A percentile compares a stretch with the other conserved stretches of the same genome.
These are phyloP conservation scores for Fermentozyma sake DNA, from an alignment of 1,139 yeast species.

Conservation along the genomic window DNA sequence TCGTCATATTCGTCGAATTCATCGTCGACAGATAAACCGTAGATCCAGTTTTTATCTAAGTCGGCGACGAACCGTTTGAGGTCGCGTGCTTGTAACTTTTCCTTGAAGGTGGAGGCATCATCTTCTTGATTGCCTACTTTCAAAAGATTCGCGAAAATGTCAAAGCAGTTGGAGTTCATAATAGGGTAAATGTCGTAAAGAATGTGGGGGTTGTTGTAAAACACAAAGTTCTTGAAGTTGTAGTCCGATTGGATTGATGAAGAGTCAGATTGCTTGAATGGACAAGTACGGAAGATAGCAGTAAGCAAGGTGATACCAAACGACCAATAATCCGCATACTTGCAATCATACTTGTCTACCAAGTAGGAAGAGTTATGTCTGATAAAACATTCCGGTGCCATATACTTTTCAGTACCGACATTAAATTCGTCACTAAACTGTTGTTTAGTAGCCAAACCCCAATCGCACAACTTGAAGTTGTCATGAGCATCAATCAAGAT, in stretches of 20 bases:
- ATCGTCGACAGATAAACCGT: constrained; percentile 36
- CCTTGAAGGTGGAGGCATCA: constrained; percentile 20
- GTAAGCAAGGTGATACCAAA: constrained; percentile 42
- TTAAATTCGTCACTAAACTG: constrained; percentile 38
- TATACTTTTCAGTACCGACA: constrained; percentile 54
- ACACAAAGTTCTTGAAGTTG: constrained; percentile 36
- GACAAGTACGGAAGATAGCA: constrained; percentile 46
- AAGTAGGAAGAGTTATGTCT: constrained; percentile 8
- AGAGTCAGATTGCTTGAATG: constrained; percentile 27
- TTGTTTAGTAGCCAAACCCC: constrained; percentile 49
- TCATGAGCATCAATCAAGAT: constrained; percentile 38
- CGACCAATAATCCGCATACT: constrained; percentile 40
- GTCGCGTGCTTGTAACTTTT: constrained; percentile 24
- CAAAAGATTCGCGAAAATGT: constrained; percentile 30
- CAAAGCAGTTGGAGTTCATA: constrained; percentile 35
- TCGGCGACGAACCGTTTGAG: constrained; percentile 25
- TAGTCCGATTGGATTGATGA: constrained; percentile 23
- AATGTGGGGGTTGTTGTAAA: constrained; percentile 28
- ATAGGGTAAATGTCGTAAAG: constrained; percentile 41
- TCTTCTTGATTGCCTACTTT: constrained; percentile 32
- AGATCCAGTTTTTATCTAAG: constrained; percentile 25
- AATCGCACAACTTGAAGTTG: constrained; percentile 48
- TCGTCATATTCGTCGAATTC: constrained; percentile 15
- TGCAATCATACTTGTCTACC: constrained; percentile 27
- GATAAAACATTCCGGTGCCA: constrained; percentile 49